phyloP scores from a whole-genome alignment of 2,329 filamentous ascomycete species.

The Cladosporium sp. region DNA sequence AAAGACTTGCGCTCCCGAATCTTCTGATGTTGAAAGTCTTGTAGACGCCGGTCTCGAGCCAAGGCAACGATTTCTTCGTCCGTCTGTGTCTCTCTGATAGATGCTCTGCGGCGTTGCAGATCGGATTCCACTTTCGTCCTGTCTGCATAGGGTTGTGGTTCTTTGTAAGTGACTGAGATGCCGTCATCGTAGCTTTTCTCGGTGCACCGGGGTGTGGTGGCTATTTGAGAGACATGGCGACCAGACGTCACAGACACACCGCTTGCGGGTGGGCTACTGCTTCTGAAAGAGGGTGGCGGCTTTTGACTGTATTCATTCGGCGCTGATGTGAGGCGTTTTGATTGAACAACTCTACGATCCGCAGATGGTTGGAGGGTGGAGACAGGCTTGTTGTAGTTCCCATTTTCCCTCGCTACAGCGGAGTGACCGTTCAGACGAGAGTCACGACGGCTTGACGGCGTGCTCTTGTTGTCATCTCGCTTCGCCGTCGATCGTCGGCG shows the following conservation, averaged over 20 bases:
- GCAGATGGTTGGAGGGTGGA: neutral
- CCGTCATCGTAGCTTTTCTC: constrained; percentile 14
- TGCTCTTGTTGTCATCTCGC: constrained; percentile 13
- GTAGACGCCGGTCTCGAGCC: constrained; percentile 38
- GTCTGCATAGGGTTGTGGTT: constrained; percentile 12
- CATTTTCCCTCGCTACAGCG: neutral
- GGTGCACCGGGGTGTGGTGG: constrained; percentile 20
- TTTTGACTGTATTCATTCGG: constrained; percentile 8
- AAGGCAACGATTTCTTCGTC: constrained; percentile 24
- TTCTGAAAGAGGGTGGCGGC: constrained; percentile 15
- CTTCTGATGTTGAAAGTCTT: constrained; percentile 38
- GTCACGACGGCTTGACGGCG: constrained; percentile 10
- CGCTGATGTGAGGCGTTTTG: constrained; percentile 22
- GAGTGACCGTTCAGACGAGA: neutral
- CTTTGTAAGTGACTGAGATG: constrained; percentile 9
- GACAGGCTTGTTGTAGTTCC: neutral
- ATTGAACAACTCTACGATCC: constrained; percentile 3
- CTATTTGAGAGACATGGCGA: constrained; percentile 15
- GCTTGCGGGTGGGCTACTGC: constrained; percentile 19
- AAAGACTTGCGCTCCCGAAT: constrained; percentile 43
- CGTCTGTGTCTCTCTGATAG: constrained; percentile 23
- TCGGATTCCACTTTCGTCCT: constrained; percentile 4
- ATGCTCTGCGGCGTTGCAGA: constrained; percentile 5
- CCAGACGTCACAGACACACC: constrained; percentile 3
- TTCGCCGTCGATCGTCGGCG: constrained; percentile 16